Evolutionary conservation across 2,329 filamentous ascomycete species (phyloP).

Genomic region (Geosmithia putterillii): DNA sequence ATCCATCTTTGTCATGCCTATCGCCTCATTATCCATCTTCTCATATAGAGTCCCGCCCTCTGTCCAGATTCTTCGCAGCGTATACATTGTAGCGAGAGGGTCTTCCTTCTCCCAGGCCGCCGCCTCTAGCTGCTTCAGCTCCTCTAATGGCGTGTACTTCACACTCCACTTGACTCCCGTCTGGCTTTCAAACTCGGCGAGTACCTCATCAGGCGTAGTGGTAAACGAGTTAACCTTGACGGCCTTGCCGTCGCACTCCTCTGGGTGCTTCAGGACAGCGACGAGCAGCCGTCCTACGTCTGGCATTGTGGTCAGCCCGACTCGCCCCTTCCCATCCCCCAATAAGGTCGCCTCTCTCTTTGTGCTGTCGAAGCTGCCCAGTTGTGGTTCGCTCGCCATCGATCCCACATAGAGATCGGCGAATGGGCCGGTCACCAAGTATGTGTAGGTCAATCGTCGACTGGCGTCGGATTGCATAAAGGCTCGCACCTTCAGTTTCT

Average conservation of each 20-base stretch:
- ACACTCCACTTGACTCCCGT: constrained; percentile 2
- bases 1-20: background rate
- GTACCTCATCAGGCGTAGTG: background rate
- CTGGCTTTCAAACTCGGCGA: background rate
- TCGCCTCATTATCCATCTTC: background rate
- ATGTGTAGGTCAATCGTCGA: background rate
- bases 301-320: background rate
- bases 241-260: background rate
- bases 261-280: background rate
- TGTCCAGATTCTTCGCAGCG: background rate
- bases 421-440: background rate
- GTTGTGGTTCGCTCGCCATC: background rate
- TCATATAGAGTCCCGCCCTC: background rate
- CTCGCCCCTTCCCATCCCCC: background rate
- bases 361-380: background rate
- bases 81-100: background rate
- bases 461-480: background rate
- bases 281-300: background rate
- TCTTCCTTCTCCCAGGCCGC: background rate
- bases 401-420: background rate
- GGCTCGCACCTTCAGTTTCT: constrained; percentile 53
- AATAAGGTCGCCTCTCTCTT: background rate
- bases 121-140: background rate
- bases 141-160: background rate
- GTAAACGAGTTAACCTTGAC: background rate